A percentile compares a stretch with the other conserved stretches of the same genome.
phyloP scores from a whole-genome alignment of 495 filamentous ascomycete species.

The Hyaloscypha bicolor region DNA sequence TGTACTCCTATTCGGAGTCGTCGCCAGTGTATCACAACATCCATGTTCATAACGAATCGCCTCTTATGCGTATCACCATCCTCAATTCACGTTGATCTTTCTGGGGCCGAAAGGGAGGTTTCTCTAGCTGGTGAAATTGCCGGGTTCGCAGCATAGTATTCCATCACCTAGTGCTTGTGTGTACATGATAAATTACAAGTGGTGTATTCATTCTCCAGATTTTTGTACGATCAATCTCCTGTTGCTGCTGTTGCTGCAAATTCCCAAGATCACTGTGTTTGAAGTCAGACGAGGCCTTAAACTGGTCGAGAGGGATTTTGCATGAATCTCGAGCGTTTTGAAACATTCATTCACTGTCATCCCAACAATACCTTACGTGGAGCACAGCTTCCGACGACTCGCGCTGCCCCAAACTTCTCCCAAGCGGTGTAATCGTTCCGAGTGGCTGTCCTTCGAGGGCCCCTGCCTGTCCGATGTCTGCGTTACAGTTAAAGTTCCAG shows the following conservation, averaged over 20 bases:
- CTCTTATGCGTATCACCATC: conserved; percentile 7
- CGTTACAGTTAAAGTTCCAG: neutral
- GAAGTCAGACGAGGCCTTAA: neutral
- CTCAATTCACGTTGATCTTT: conserved; percentile 7
- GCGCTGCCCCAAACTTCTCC: neutral
- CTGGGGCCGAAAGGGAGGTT: neutral
- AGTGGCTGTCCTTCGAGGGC: neutral
- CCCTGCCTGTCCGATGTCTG: neutral
- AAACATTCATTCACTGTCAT: conserved; percentile 21
- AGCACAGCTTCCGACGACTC: neutral
- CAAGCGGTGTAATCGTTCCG: neutral
- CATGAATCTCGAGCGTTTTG: conserved; percentile 24
- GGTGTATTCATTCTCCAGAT: neutral
- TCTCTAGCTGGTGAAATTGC: neutral
- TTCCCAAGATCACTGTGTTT: conserved; percentile 3
- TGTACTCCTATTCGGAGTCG: conserved; percentile 4
- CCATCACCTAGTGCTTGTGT: neutral
- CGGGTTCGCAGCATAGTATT: neutral
- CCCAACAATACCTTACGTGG: conserved; percentile 4
- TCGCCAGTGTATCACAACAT: conserved; percentile 25
- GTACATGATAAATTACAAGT: conserved; percentile 12
- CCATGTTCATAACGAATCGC: conserved; percentile 16
- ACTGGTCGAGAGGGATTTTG: neutral
- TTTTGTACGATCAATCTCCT: neutral
- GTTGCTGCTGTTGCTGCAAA: neutral